These are phyloP conservation scores for Leccinum fallax DNA, from an alignment of 1,284 basidiomycete species.

Conservation along the genomic window DNA sequence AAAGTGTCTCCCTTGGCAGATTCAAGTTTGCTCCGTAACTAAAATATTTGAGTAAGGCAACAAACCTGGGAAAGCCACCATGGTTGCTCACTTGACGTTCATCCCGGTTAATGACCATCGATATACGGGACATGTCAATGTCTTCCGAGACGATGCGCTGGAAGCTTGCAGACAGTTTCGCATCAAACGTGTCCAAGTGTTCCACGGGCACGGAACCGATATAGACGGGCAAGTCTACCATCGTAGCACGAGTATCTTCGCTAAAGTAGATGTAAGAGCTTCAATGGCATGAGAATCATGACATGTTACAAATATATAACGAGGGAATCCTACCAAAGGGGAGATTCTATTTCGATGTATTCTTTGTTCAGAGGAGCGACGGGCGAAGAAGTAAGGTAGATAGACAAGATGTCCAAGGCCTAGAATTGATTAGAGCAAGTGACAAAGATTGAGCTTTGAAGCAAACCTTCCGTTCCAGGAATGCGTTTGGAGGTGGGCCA, in stretches of 20 bases:
- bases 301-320: background rate
- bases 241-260: conserved; percentile 76
- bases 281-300: conserved; percentile 25
- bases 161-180: conserved; percentile 73
- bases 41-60: conserved; percentile 6
- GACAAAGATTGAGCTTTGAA: conserved; percentile 11
- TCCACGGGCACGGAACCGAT: conserved; percentile 86
- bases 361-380: conserved; percentile 92
- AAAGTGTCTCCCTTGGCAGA: conserved; percentile 78
- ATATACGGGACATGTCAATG: conserved; percentile 92
- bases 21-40: conserved; percentile 78
- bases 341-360: conserved; percentile 90
- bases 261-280: conserved; percentile 87
- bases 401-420: conserved; percentile 85
- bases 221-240: conserved; percentile 76
- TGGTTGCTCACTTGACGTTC: conserved; percentile 69
- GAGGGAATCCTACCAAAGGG: conserved; percentile 64
- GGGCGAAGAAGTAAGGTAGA: conserved; percentile 88
- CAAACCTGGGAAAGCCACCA: background rate
- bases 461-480: conserved; percentile 73
- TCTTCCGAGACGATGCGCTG: conserved; percentile 73
- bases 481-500: conserved; percentile 77
- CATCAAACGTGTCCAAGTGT: conserved; percentile 73
- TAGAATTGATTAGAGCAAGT: conserved; percentile 33
- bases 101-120: conserved; percentile 85